A percentile compares a stretch with the other conserved stretches of the same genome.
These are phyloP conservation scores for Colletotrichum abscissum DNA, from an alignment of 2,329 filamentous ascomycete genomes.

Conservation along the genomic window DNA sequence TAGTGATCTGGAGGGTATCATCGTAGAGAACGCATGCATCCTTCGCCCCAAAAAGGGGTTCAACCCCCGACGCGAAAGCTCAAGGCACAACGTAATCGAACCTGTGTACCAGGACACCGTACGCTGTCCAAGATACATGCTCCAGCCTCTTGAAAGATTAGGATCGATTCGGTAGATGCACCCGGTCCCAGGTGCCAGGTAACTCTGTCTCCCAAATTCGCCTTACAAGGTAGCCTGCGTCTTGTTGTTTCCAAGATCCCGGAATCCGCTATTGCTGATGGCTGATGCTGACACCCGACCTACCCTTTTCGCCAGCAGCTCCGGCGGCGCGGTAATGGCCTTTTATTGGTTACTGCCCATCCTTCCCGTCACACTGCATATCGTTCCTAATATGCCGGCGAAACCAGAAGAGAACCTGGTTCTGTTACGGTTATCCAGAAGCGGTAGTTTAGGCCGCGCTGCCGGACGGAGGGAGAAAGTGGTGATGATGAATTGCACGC, in stretches of 20 bases:
- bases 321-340: not conserved
- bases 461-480: too few species aligned
- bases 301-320: not conserved
- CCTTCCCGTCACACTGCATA: not conserved
- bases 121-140: not conserved
- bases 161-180: not conserved
- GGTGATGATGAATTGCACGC: not conserved
- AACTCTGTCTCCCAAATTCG: not conserved
- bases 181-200: slow-evolving; percentile 18
- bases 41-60: not conserved
- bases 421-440: slow-evolving; percentile 6
- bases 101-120: not conserved
- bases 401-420: not conserved
- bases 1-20: not conserved
- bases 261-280: not conserved
- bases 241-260: not conserved
- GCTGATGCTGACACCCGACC: slow-evolving; percentile 7
- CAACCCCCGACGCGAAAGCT: not conserved
- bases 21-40: not conserved
- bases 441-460: not conserved
- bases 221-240: not conserved
- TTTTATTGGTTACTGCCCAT: not conserved
- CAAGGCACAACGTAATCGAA: not conserved
- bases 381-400: not conserved
- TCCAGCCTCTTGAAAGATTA: not conserved